Evolutionary conservation across 1,284 basidiomycete species (phyloP), one percentile per base, ranked within the genome.

Genomic region (Amylostereum areolatum): DNA sequence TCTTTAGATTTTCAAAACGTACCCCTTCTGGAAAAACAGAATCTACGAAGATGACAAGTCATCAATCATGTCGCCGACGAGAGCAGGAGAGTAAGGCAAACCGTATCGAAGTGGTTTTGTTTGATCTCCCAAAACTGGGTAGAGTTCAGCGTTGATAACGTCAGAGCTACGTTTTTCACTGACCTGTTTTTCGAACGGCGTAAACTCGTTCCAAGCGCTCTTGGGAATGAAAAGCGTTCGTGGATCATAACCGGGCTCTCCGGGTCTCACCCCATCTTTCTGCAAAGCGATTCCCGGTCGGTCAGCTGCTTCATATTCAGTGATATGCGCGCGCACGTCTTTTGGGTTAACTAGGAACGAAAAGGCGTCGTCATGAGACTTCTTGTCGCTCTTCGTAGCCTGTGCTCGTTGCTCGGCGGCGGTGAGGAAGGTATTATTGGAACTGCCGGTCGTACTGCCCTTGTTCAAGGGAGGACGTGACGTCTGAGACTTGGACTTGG

Each of bases 11-110:
- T 18, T 18, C 57, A 60, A 52, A 64, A 71, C 64, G 69, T 73
- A 81, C 92, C 93, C 83, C 84, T 92, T 97, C 67, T 99, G 96
- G 72, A 99, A 99, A 75, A 99, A 99, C 39, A 99, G 70, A 18
- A 98, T 78, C 74, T 91, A 57, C 54, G 52, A 44, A 48, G 45
- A 24, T 25, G 31, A 47, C 37, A 18, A 18, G 18, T 18, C 18
- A 18, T 18, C 18, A 52, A 36, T 36, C 37, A 48, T 25, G 37
- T 25, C 31, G 49, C 43, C 37, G 45, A 43, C 32, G 35, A 25
- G 30, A 28, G 24, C 28, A 35, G 8, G 49, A 48, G 43, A 41
- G 7, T 35, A 31, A 27, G 41, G 60, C 65, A 54, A 57, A 85
- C 86, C 5, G 92, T 95, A 67, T 96, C 93, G 62, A 82, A 94